Conservation (phyloP, 352 stramenopile genomes). For the Pythium rishiriense region DNA sequence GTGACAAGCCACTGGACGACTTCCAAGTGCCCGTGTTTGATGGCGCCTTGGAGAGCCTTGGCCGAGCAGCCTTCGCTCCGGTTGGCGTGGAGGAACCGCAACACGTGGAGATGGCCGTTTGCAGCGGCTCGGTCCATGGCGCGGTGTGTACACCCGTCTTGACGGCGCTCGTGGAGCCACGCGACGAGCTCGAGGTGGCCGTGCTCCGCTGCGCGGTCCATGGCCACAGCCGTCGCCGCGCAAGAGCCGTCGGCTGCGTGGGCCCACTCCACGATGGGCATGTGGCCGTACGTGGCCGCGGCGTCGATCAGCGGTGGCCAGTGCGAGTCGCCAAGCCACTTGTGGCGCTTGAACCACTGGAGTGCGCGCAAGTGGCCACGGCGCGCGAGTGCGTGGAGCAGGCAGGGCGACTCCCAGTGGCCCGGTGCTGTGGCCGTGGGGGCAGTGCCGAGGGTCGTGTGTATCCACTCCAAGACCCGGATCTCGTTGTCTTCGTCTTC, state of each 20-base stretch:
- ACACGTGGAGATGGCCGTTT: neutral
- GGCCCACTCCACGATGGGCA: neutral
- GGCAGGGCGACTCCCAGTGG: neutral
- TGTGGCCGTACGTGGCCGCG: neutral
- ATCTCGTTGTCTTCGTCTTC: no score
- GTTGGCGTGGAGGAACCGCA: neutral
- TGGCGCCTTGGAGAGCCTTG: no score
- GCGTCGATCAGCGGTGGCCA: neutral
- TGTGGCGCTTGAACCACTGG: no score
- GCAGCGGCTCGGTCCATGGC: neutral
- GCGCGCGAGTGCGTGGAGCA: no score
- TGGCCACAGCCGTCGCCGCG: no score
- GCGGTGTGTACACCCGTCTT: neutral
- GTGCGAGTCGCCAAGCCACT: no score
- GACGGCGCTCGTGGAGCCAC: neutral
- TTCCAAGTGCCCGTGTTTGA: no score
- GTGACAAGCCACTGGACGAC: no score
- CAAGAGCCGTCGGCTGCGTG: neutral
- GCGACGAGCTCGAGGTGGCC: neutral
- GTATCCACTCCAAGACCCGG: no score
- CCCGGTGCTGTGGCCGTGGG: neutral
- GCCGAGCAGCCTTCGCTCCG: conserved; percentile 6
- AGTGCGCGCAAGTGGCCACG: no score
- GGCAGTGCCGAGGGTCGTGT: no score
- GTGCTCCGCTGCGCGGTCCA: neutral